phyloP scores from a whole-genome alignment of 345 rosid species.

The Gossypium anomalum region DNA sequence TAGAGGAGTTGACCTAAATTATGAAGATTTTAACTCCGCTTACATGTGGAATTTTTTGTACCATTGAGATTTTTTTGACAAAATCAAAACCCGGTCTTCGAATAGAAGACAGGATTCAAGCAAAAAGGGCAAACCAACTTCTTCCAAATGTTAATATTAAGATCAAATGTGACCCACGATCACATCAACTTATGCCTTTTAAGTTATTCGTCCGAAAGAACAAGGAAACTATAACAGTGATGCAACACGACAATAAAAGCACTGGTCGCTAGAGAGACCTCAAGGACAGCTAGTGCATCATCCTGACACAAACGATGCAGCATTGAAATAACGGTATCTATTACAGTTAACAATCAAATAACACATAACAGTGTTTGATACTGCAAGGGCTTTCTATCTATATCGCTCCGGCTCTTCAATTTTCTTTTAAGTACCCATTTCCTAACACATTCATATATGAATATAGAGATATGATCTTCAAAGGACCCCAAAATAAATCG shows the following conservation, averaged over 20 bases:
- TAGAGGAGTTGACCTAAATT: neutral
- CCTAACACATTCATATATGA: neutral
- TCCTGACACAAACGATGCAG: neutral
- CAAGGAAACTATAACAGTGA: constrained; percentile 10
- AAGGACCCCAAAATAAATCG: neutral
- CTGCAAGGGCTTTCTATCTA: neutral
- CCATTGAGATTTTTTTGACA: constrained; percentile 5
- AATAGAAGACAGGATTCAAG: neutral
- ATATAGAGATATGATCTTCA: neutral
- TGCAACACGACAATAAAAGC: neutral
- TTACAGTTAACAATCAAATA: neutral
- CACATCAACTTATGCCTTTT: neutral
- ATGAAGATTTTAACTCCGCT: neutral
- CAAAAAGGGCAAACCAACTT: neutral
- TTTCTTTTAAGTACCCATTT: neutral
- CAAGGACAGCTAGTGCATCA: neutral
- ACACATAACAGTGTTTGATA: neutral
- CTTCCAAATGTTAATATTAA: neutral
- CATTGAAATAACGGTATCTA: neutral
- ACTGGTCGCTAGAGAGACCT: neutral
- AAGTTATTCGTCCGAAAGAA: neutral
- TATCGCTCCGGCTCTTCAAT: neutral
- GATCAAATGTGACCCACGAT: neutral
- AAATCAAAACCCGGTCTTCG: neutral
- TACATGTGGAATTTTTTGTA: neutral